Base-by-base conservation (phyloP, 441 rosid genomes). In the Jatropha multifida region DNA sequence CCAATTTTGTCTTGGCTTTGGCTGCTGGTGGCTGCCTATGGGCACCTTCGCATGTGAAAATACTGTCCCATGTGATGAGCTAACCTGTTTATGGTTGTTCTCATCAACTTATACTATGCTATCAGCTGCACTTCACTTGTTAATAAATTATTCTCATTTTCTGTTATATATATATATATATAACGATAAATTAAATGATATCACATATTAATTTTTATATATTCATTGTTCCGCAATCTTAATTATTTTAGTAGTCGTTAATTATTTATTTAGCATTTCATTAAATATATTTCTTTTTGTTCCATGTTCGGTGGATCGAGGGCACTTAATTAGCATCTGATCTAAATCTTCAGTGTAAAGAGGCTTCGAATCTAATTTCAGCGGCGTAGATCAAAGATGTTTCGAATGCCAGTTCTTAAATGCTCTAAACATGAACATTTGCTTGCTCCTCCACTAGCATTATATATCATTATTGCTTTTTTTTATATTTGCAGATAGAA, bases 1-100 rank as follows among this genome's bases (percentile, higher is more conserved):
- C 68, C 3, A 63, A 40, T 41, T 14, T 6, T 62, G 67, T 4
- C 59, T 41, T 79, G 74, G 75, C 58, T 69, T 74, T 51, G 40
- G 72, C 15, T 65, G 10, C 18, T 52, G n/a, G 18, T 17, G 18
- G 56, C 20, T 13, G 46, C 7, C 46, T 42, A 42, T 62, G 11
- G 77, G 76, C 75, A 81, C 65, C 58, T 48, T 70, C 82, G 73
- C 86, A 81, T 81, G 86, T 71, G 55, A 79, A 32, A 32, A 26
- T 59, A 23, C 76, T 14, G 74, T 54, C 65, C 88, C 88, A 86
- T 82, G 88, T 86, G 86, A 68, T 71, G 7, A 20, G 79, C 78
- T 73, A 64, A 80, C 61, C 79, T 79, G 85, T 66, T 74, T 82
- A 62, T 58, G 69, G 72, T 65, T 56, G 56, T 72, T 41, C 49